Percentiles rank a stretch among this genome's conserved stretches.
These are phyloP conservation scores for Kurtzmaniella fragi DNA, from an alignment of 805 yeast genomes.

Conservation along the genomic window DNA sequence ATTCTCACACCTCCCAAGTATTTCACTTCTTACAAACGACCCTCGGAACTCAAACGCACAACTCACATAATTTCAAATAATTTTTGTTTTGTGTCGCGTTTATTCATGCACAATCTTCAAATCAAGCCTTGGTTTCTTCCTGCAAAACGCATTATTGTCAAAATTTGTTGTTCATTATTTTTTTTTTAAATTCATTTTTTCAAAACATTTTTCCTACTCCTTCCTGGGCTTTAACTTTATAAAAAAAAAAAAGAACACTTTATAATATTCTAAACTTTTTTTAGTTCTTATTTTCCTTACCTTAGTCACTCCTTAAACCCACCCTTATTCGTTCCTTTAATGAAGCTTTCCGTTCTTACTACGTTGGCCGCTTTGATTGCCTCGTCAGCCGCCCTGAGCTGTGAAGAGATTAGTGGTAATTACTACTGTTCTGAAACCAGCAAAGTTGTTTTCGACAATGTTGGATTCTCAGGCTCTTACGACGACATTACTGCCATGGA, in stretches of 20 bases:
- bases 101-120: too few relatives aligned
- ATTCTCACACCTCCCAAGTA: too few relatives aligned
- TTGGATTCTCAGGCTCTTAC: conserved; percentile 86
- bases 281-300: not conserved
- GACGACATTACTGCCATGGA: conserved; percentile 77
- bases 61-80: too few relatives aligned
- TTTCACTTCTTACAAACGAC: too few relatives aligned
- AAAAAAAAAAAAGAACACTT: not conserved
- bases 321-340: conserved; percentile 6
- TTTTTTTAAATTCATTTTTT: conserved; percentile 5
- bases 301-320: conserved; percentile 3
- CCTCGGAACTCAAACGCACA: too few relatives aligned
- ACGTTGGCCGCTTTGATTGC: conserved; percentile 17
- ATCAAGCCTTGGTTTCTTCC: too few relatives aligned
- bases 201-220: not conserved
- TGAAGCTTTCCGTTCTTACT: conserved; percentile 21
- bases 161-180: too few relatives aligned
- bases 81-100: too few relatives aligned
- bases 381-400: conserved; percentile 24
- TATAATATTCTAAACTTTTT: not conserved
- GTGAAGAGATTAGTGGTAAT: conserved; percentile 61
- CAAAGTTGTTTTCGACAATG: conserved; percentile 61
- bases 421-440: conserved; percentile 73
- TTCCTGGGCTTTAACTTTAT: not conserved
- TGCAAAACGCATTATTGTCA: too few relatives aligned